Evolutionary conservation across 768 basidiomycete species (phyloP).

Genomic region (Gloeopeniophorella convolvens): DNA sequence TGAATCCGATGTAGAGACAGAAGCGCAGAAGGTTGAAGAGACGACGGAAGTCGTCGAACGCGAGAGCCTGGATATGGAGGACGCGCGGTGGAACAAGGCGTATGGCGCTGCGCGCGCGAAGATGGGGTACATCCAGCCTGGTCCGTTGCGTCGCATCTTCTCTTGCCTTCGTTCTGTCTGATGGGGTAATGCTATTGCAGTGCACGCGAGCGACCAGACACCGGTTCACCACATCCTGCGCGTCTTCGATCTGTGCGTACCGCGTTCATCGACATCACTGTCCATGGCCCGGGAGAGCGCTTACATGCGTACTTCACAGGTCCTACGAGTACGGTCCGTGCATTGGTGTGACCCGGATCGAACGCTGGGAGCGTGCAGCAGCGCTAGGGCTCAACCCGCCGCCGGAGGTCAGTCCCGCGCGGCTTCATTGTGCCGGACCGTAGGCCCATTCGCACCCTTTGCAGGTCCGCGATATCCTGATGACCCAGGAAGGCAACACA

Average conservation of each 20-base stretch:
- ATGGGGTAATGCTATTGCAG: constrained; percentile 31
- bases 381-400: constrained; percentile 77
- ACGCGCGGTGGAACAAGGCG: constrained; percentile 19
- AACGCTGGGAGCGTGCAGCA: constrained; percentile 83
- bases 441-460: not conserved
- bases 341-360: constrained; percentile 69
- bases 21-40: not conserved
- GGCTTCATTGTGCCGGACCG: too few species aligned
- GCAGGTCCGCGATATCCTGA: constrained; percentile 15
- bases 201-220: constrained; percentile 57
- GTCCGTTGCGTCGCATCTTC: not conserved
- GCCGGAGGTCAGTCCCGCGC: constrained; percentile 46
- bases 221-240: constrained; percentile 67
- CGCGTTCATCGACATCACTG: too few species aligned
- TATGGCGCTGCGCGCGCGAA: constrained; percentile 16
- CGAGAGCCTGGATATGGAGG: constrained; percentile 9
- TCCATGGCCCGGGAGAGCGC: not conserved
- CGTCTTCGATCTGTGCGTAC: constrained; percentile 66
- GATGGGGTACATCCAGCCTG: constrained; percentile 20
- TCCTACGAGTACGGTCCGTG: constrained; percentile 79
- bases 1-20: constrained; percentile 9
- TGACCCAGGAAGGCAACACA: constrained; percentile 17
- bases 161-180: not conserved
- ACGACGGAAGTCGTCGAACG: not conserved
- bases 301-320: constrained; percentile 31